Evolutionary conservation across 225 moss, liverwort and hornwort genomes (phyloP).

Genomic region (Physcomitrium patens): DNA sequence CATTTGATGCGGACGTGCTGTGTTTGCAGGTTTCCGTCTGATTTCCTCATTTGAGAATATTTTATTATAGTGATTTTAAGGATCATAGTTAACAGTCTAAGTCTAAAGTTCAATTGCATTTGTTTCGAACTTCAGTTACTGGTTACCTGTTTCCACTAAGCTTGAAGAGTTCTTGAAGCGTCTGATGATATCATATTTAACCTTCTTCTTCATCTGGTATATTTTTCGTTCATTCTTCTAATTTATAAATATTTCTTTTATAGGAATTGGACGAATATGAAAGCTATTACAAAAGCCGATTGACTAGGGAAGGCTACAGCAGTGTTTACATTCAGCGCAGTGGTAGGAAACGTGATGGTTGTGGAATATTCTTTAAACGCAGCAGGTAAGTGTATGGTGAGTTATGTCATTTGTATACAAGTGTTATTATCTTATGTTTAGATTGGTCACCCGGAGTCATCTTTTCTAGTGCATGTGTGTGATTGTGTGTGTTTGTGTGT

Average conservation of each 20-base stretch:
- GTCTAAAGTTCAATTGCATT: not conserved
- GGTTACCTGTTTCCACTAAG: constrained; percentile 1
- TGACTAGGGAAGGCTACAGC: constrained; percentile 66
- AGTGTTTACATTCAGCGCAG: constrained; percentile 84
- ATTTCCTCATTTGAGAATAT: not conserved
- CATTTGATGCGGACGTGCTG: constrained; percentile 82
- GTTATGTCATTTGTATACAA: constrained; percentile 1
- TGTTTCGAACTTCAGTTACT: not conserved
- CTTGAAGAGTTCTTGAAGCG: constrained; percentile 9
- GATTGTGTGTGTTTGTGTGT: constrained; percentile 12
- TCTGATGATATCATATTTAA: not conserved
- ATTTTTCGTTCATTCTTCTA: constrained; percentile 12
- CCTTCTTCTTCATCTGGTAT: not conserved
- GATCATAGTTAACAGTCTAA: not conserved
- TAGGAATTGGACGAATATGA: constrained; percentile 90
- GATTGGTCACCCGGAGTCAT: constrained; percentile 3
- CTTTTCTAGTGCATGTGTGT: not conserved
- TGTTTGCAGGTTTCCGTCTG: constrained; percentile 76
- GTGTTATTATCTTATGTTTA: constrained; percentile 18
- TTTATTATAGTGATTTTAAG: not conserved
- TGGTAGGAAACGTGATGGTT: constrained; percentile 87
- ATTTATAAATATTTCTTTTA: constrained; percentile 21
- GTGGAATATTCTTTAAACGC: constrained; percentile 82
- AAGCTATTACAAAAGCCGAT: constrained; percentile 64
- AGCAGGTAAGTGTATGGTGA: constrained; percentile 44